phyloP scores from a whole-genome alignment of 1,284 basidiomycete species.

The Boletus smithii region DNA sequence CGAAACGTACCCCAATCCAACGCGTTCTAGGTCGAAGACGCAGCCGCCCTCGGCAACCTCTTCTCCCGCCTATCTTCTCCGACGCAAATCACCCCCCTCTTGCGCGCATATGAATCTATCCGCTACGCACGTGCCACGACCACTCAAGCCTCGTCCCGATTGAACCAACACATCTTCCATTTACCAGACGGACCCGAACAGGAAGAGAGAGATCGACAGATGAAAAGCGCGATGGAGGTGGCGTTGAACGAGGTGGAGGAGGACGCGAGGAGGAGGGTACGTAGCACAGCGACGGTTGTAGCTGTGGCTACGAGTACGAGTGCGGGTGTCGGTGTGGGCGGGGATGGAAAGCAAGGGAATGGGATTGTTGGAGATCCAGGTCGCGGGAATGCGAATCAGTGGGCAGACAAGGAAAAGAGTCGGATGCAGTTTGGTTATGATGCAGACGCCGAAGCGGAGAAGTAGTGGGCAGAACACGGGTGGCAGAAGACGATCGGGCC shows the following conservation, averaged over 20 bases:
- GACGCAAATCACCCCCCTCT: slow-evolving; percentile 44
- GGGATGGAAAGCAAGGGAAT: neutral
- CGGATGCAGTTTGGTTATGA: slow-evolving; percentile 47
- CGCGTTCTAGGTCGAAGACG: slow-evolving; percentile 53
- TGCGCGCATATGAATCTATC: slow-evolving; percentile 52
- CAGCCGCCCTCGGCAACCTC: slow-evolving; percentile 57
- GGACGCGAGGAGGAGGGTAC: slow-evolving; percentile 11
- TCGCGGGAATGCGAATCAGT: slow-evolving; percentile 46
- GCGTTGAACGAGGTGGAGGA: slow-evolving; percentile 31
- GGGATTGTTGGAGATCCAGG: neutral
- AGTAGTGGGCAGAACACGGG: slow-evolving; percentile 42
- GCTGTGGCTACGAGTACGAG: neutral
- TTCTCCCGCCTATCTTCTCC: slow-evolving; percentile 46
- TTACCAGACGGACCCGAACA: slow-evolving; percentile 54
- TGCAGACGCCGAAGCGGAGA: slow-evolving; percentile 46
- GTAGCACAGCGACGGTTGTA: slow-evolving; percentile 5
- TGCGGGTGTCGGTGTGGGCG: neutral
- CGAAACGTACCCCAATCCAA: neutral
- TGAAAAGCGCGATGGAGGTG: slow-evolving; percentile 47
- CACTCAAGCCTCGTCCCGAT: slow-evolving; percentile 46
- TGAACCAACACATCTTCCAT: slow-evolving; percentile 55
- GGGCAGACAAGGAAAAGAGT: slow-evolving; percentile 50
- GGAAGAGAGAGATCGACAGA: slow-evolving; percentile 45
- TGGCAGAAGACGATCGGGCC: slow-evolving; percentile 3
- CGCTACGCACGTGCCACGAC: slow-evolving; percentile 46